Base-by-base conservation (phyloP, 2,329 filamentous ascomycete genomes). In the Ciborinia camelliae region DNA sequence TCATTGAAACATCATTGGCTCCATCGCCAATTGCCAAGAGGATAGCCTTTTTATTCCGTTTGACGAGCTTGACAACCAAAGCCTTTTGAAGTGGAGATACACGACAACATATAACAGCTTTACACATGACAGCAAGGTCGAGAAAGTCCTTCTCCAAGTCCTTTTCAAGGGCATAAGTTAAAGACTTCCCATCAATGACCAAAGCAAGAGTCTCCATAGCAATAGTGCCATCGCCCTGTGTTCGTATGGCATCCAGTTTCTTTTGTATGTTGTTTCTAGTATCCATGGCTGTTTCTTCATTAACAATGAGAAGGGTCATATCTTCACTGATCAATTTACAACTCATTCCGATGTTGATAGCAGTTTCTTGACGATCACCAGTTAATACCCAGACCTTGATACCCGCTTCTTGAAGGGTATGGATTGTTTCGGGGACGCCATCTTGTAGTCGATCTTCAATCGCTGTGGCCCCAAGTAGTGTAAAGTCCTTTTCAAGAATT, bases 1-100 rank as follows among this genome's bases (percentile, higher is more conserved):
- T 99, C 95, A 99, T 99, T 23, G 94, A 97, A n/a, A 99, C 95
- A 74, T 99, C 95, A 78, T 99, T 99, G 54, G 95, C 95, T 69
- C 95, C 95, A 73, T 99, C 95, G 71, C 95, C 95, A 76, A 99
- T 97, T 60, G 95, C 95, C 59, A 99, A 86, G 62, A 97, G 86
- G 71, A 99, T 92, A 15, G 92, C 87, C 75, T 97, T 91, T 70
- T 95, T 86, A 76, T 97, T 91, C 70, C 86, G 86, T 71, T 98
- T 99, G 74, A 99, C 95, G 70, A 98, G 86, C 81, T 99, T 99
- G 71, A 99, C 95, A 28, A 99, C 95, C 68, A 99, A 82, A 20
- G 95, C 96, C 78, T 99, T 99, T 74, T 99, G 95, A 55, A 99
- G 82, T 3, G 95, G 95, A 28, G 95, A 98, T 1, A 99, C 96